Conservation (phyloP, 1,139 yeast genomes). For the Scheffersomyces titani region DNA sequence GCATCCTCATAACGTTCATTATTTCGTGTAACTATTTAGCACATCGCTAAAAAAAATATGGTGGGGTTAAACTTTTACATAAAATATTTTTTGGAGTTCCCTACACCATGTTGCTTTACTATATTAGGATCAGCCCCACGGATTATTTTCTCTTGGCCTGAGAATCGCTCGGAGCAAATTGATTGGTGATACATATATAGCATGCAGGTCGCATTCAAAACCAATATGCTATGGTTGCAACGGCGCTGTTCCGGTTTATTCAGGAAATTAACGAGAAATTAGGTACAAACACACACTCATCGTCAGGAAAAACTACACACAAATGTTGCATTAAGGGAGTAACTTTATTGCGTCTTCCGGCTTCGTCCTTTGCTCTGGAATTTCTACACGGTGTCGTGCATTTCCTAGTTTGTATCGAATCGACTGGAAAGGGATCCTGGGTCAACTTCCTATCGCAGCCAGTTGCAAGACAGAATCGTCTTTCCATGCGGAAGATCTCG, state of each 20-base stretch:
- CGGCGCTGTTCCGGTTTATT: not conserved
- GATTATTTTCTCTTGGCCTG: not conserved
- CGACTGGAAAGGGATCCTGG: too few relatives aligned
- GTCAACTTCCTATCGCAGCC: not conserved
- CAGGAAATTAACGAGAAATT: not conserved
- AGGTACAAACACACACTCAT: not conserved
- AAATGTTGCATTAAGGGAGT: not conserved
- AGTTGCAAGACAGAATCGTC: not conserved
- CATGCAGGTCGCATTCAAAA: not conserved
- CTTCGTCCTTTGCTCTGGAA: not conserved
- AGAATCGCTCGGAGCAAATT: not conserved
- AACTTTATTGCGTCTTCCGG: not conserved
- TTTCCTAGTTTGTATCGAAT: not conserved
- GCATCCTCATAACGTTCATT: not conserved
- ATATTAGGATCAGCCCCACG: not conserved
- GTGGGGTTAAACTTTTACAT: not conserved
- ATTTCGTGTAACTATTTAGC: not conserved
- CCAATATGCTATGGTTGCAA: not conserved
- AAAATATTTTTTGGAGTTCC: not conserved
- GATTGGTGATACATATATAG: not conserved
- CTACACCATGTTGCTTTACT: not conserved
- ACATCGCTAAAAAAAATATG: not conserved
- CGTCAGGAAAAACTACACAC: not conserved
- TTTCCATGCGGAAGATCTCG: not conserved
- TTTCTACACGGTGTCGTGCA: not conserved